Base-by-base conservation (phyloP, 129 eudicot genomes). In the Kitagawia praeruptora region DNA sequence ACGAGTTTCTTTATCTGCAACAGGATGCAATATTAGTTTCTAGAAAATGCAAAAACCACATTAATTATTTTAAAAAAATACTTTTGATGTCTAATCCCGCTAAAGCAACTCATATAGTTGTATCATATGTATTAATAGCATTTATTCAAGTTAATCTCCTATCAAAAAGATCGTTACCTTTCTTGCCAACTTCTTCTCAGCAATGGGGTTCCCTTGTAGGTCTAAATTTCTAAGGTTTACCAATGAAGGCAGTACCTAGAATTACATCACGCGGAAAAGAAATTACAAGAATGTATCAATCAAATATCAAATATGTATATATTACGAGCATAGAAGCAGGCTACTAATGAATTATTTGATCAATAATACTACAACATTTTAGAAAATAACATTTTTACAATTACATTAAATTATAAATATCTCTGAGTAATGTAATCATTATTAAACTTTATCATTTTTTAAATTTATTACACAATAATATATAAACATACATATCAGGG, bases 181-280 rank as follows among this genome's bases (percentile, higher is more conserved):
- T 83, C 82, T 90, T 21, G 82, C 76, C 67, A 85, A 80, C 61
- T 80, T 85, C 23, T 90, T 95, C 75, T 95, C 98, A 54, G 92
- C 87, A 63, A 95, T 80, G 4, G 98, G 97, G 84, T 95, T 95
- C 77, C 97, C 98, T 74, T 78, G 94, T 23, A 95, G 92, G 79
- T 95, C 92, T 74, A 92, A 83, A 80, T 89, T 92, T 87, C 83
- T 92, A 80, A 95, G 82, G 81, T 88, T 86, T 64, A 82, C 81
- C 82, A 95, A 75, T 40, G 96, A 86, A 81, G 93, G 82, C 61
- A 95, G 92, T 80, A 89, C 88, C 98, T 95, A 82, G 25, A 58
- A 75, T 74, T 64, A 78, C 46, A 78, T 40, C 80, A 81, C 23
- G 63, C 42, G 15, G 53, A 4, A 23, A 46, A 75, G 13, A 41